Evolutionary conservation across 176 grass and related monocot species (phyloP).

Genomic region (Aechmea fasciata): DNA sequence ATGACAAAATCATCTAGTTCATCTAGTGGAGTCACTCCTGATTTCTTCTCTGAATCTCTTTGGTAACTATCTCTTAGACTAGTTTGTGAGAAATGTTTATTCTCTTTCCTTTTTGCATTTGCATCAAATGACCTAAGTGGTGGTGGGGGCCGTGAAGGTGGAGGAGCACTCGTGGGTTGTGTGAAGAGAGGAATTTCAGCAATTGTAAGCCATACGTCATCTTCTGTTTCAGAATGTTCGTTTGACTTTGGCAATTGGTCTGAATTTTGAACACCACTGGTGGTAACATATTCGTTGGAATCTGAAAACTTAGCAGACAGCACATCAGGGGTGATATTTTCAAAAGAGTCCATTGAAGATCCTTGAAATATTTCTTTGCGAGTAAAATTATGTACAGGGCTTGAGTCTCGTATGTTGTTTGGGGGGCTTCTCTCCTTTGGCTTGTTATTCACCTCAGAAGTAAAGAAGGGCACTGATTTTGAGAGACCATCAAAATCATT

Average conservation of each 20-base stretch:
- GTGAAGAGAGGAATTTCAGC: constrained; percentile 93
- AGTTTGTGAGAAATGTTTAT: constrained; percentile 18
- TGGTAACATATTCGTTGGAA: constrained; percentile 15
- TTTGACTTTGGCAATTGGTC: constrained; percentile 51
- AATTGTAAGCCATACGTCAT: constrained; percentile 94
- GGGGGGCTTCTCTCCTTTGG: constrained; percentile 29
- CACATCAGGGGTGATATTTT: constrained; percentile 31
- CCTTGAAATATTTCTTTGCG: constrained; percentile 30
- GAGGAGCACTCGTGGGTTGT: constrained; percentile 63
- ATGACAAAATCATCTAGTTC: constrained; percentile 54
- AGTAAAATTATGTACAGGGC: constrained; percentile 31
- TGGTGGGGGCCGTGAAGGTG: constrained; percentile 73
- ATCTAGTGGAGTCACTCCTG: constrained; percentile 52
- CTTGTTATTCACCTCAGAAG: constrained; percentile 40
- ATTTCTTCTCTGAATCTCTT: constrained; percentile 36
- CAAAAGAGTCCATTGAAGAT: constrained; percentile 45
- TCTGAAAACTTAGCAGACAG: constrained; percentile 45
- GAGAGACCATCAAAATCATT: constrained; percentile 37
- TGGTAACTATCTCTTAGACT: constrained; percentile 45
- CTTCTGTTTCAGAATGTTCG: constrained; percentile 47
- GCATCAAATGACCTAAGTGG: constrained; percentile 27
- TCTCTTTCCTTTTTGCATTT: constrained; percentile 32
- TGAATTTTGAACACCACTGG: constrained; percentile 29
- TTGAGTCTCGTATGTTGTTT: constrained; percentile 32
- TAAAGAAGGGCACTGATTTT: constrained; percentile 42